phyloP scores from a whole-genome alignment of 768 basidiomycete genomes.

The Suillus tomentosus region DNA sequence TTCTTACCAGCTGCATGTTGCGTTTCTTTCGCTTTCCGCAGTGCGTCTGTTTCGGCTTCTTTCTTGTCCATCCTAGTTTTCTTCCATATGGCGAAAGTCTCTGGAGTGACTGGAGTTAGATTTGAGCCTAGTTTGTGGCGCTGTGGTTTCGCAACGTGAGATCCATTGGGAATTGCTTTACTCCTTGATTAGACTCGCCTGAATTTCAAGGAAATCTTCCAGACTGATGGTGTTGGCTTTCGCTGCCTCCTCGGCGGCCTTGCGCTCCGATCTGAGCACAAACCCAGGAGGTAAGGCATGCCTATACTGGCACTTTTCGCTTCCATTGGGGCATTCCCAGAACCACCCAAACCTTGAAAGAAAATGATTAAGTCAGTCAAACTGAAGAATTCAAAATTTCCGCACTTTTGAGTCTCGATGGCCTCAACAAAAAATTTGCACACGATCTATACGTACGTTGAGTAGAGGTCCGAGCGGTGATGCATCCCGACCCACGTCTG shows the following conservation, averaged over 20 bases:
- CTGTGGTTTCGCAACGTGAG: slow-evolving; percentile 39
- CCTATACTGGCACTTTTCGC: slow-evolving; percentile 84
- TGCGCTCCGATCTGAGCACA: slow-evolving; percentile 91
- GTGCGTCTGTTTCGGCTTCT: slow-evolving; percentile 79
- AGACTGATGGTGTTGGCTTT: slow-evolving; percentile 88
- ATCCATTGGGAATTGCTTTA: not conserved
- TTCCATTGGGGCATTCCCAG: slow-evolving; percentile 90
- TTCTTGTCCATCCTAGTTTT: slow-evolving; percentile 95
- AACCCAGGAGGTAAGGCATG: slow-evolving; percentile 97
- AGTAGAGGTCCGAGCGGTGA: slow-evolving; percentile 7
- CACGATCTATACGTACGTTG: slow-evolving; percentile 66
- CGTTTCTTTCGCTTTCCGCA: slow-evolving; percentile 79
- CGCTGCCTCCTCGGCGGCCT: slow-evolving; percentile 87
- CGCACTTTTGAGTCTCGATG: slow-evolving; percentile 85
- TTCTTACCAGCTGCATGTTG: slow-evolving; percentile 87
- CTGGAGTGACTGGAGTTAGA: slow-evolving; percentile 90
- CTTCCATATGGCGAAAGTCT: slow-evolving; percentile 94
- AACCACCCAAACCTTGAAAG: slow-evolving; percentile 82
- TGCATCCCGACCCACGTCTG: slow-evolving; percentile 63
- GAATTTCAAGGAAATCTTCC: slow-evolving; percentile 97
- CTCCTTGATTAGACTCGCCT: slow-evolving; percentile 54
- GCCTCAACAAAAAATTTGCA: slow-evolving; percentile 98
- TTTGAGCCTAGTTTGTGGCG: slow-evolving; percentile 92
- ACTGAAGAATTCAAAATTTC: slow-evolving; percentile 1
- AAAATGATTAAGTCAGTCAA: not conserved